phyloP scores from a whole-genome alignment of 1,139 yeast genomes.

The Protomyces lactucae-debilis region DNA sequence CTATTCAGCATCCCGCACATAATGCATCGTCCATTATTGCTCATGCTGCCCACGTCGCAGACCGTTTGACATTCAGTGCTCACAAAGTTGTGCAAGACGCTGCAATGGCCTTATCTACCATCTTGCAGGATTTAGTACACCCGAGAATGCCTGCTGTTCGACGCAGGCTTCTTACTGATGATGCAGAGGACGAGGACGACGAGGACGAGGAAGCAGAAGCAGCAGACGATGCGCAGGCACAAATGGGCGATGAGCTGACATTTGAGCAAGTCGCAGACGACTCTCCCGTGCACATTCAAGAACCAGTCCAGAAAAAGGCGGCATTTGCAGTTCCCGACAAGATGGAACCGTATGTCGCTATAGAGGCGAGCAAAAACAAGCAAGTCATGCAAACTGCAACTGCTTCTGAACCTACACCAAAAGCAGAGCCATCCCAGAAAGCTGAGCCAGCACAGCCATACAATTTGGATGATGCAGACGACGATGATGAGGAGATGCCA shows the following conservation, averaged over 20 bases:
- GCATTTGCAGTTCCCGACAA: background rate
- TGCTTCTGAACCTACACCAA: too few relatives aligned
- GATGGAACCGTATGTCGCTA: background rate
- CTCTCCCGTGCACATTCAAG: background rate
- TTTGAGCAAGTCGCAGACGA: background rate
- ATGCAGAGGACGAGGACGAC: background rate
- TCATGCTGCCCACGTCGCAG: background rate
- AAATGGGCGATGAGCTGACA: background rate
- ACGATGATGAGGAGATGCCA: conserved; percentile 19
- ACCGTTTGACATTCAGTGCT: background rate
- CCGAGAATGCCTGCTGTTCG: conserved; percentile 21
- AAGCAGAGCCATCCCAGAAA: too few relatives aligned
- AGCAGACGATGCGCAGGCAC: background rate
- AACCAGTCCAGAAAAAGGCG: background rate
- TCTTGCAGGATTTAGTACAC: conserved; percentile 4
- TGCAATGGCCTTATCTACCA: background rate
- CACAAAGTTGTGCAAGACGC: background rate
- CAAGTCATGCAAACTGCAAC: background rate
- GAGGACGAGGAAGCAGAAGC: background rate
- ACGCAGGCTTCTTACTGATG: background rate
- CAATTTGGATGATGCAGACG: conserved; percentile 6
- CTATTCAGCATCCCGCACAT: conserved; percentile 9
- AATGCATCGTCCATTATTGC: conserved; percentile 8
- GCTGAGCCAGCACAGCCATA: too few relatives aligned
- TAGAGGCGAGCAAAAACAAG: background rate